Evolutionary conservation across 2,329 filamentous ascomycete species (phyloP), one percentile per base, ranked within the genome.

Genomic region (Xenoacremonium recifei): DNA sequence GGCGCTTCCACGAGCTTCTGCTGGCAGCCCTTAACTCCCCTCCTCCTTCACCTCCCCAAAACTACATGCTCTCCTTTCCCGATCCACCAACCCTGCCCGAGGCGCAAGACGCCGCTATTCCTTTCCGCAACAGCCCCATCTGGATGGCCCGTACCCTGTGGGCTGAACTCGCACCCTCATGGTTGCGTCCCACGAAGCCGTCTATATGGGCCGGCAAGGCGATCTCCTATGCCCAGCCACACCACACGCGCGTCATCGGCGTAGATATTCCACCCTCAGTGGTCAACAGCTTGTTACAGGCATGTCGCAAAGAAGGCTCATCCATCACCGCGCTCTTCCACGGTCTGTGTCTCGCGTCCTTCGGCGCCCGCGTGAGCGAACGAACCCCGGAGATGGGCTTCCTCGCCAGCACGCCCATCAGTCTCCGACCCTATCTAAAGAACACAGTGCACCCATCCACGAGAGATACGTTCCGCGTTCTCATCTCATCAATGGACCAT

Each of bases 261-360:
- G 33, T 78, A 33, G 52, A 62, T 16, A 41, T 77, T 25, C 31
- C 63, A 0, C 33, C 62, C 5, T 40, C 40, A 2, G 52, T 49
- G 4, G 53, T 69, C 0, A 19, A 48, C 2, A 44, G 35, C 2
- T 50, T 78, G 2, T 52, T 77, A 6, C 39, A 55, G 1, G 64
- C 58, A 2, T 73, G 72, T 43, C 64, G 73, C 13, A 49, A 53
- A 11, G 66, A 73, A 34, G 53, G 56, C 3, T 61, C 67, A 12
- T 76, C 74, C 3, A 52, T 80, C 6, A 80, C 76, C 0, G 66
- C 66, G 0, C 62, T 80, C 6, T 37, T 80, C 1, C 71, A 79
- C 23, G 69, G 65, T 3, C 60, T 80, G 1, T 52, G 68, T 4
- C 58, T 73, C 5, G 56, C 60, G 6, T 71, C 72, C 3, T 55